These are phyloP conservation scores for Pugionium dolabratum DNA, from an alignment of 345 rosid genomes.

Conservation along the genomic window DNA sequence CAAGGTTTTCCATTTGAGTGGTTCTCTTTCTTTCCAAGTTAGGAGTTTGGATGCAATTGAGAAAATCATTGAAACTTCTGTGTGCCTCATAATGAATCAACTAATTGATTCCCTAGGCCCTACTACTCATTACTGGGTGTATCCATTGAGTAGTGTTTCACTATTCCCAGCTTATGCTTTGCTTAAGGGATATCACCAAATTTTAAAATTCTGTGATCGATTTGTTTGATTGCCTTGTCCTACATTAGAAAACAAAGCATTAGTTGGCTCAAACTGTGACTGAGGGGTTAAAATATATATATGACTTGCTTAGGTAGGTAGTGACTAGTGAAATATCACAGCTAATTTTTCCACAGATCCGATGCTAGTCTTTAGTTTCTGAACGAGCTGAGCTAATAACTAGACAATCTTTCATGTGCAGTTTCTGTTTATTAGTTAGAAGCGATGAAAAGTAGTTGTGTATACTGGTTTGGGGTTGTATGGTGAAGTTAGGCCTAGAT, in stretches of 20 bases:
- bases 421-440: conserved; percentile 1
- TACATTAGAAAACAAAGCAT: not conserved
- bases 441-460: not conserved
- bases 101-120: not conserved
- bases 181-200: not conserved
- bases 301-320: not conserved
- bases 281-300: not conserved
- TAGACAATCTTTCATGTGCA: not conserved
- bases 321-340: conserved; percentile 1
- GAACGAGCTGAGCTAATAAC: not conserved
- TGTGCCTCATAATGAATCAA: not conserved
- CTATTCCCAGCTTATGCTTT: conserved; percentile 8
- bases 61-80: not conserved
- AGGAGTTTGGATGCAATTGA: not conserved
- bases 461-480: not conserved
- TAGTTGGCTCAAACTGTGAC: not conserved
- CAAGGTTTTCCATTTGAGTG: conserved; percentile 50
- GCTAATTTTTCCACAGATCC: not conserved
- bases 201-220: not conserved
- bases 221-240: conserved; percentile 10
- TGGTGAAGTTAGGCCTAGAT: not conserved
- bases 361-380: not conserved
- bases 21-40: conserved; percentile 16
- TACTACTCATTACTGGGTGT: not conserved
- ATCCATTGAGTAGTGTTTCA: conserved; percentile 3